phyloP scores from a whole-genome alignment of 2,329 filamentous ascomycete genomes.

The Botrytis sinoallii region DNA sequence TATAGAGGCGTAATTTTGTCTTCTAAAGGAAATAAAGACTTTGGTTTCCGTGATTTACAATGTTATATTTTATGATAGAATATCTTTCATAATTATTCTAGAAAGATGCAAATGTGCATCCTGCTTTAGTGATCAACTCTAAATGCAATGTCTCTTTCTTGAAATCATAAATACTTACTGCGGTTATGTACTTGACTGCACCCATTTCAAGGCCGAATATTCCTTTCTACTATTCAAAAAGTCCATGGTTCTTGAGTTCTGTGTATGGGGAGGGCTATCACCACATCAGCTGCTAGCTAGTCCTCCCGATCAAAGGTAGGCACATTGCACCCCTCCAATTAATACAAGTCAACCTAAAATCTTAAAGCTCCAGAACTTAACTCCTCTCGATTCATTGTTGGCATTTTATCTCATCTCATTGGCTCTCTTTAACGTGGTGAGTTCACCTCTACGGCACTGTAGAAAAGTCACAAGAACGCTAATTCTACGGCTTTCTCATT shows the following conservation, averaged over 20 bases:
- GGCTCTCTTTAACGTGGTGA: neutral
- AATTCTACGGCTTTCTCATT: neutral
- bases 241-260: too few species aligned
- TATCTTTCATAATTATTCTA: neutral
- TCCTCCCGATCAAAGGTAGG: neutral
- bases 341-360: neutral
- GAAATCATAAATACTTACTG: neutral
- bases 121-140: neutral
- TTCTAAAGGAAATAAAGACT: accelerated
- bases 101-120: neutral
- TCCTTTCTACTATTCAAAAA: neutral
- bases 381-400: neutral
- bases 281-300: neutral
- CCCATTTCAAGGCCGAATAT: neutral
- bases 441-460: neutral
- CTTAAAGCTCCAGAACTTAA: neutral
- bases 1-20: neutral
- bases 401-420: neutral
- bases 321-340: neutral
- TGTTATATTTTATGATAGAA: neutral
- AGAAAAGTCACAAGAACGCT: neutral
- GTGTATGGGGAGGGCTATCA: too few species aligned
- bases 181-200: neutral
- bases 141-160: neutral
- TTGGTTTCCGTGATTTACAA: neutral